Evolutionary conservation across 345 rosid genomes (phyloP).

Genomic region (Orychophragmus violaceus): DNA sequence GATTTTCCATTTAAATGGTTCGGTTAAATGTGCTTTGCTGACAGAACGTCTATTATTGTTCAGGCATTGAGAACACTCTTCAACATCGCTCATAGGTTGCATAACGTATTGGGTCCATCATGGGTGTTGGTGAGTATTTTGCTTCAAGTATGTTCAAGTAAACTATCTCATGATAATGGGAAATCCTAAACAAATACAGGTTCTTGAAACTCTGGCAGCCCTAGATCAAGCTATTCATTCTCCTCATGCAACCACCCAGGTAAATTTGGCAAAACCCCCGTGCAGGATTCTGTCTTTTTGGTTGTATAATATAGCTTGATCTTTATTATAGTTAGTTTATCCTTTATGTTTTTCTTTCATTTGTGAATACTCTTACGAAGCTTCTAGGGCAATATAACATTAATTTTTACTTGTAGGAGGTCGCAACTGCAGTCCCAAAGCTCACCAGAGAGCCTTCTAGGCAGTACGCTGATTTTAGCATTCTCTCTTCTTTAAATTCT

Average conservation of each 20-base stretch:
- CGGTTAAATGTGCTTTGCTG: slow-evolving; percentile 2
- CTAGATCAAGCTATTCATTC: slow-evolving; percentile 91
- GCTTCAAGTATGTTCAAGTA: slow-evolving; percentile 17
- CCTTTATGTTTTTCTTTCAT: background rate
- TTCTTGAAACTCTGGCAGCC: slow-evolving; percentile 90
- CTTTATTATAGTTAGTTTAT: slow-evolving; percentile 2
- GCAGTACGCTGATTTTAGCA: slow-evolving; percentile 70
- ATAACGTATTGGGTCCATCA: slow-evolving; percentile 95
- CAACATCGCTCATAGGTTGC: slow-evolving; percentile 88
- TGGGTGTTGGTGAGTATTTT: slow-evolving; percentile 88
- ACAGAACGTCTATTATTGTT: slow-evolving; percentile 20
- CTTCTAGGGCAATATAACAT: background rate
- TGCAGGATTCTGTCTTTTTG: slow-evolving; percentile 4
- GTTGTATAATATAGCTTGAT: slow-evolving; percentile 2
- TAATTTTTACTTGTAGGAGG: slow-evolving; percentile 53
- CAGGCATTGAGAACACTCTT: slow-evolving; percentile 96
- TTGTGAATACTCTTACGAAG: background rate
- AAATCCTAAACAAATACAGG: slow-evolving; percentile 42
- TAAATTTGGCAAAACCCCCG: slow-evolving; percentile 25
- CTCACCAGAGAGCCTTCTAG: slow-evolving; percentile 73
- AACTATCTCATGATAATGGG: slow-evolving; percentile 14
- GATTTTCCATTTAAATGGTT: slow-evolving; percentile 1
- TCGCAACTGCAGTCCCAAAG: slow-evolving; percentile 66
- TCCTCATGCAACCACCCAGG: slow-evolving; percentile 96
- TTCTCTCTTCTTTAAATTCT: slow-evolving; percentile 92